Conservation (phyloP, 1,284 basidiomycete species). For the Malassezia brasiliensis region DNA sequence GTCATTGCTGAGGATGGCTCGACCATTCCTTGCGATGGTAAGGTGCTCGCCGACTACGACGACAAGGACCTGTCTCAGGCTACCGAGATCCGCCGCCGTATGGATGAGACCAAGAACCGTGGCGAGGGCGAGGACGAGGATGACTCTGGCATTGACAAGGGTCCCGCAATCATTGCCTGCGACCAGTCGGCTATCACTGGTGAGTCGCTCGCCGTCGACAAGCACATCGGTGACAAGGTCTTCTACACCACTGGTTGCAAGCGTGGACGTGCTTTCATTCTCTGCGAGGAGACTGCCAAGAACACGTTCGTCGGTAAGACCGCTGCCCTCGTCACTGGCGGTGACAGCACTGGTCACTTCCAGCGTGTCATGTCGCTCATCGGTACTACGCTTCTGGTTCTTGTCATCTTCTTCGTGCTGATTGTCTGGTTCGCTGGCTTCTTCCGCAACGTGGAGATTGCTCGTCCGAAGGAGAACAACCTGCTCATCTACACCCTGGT, state of each 20-base stretch:
- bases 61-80: conserved; percentile 47
- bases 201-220: conserved; percentile 56
- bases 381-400: conserved; percentile 53
- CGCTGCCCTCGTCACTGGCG: conserved; percentile 51
- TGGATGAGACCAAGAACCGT: conserved; percentile 34
- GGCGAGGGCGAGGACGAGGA: conserved; percentile 48
- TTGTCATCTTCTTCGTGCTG: conserved; percentile 54
- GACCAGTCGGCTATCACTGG: conserved; percentile 56
- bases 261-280: conserved; percentile 54
- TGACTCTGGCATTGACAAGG: conserved; percentile 51
- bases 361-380: conserved; percentile 53
- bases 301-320: conserved; percentile 53
- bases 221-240: conserved; percentile 54
- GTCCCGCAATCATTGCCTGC: conserved; percentile 53
- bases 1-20: conserved; percentile 52
- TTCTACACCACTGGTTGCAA: conserved; percentile 52
- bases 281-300: conserved; percentile 53
- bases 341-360: conserved; percentile 52
- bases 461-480: conserved; percentile 53
- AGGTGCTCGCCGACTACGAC: conserved; percentile 52
- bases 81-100: conserved; percentile 42
- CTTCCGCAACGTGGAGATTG: conserved; percentile 52
- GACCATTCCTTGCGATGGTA: conserved; percentile 55
- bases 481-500: conserved; percentile 54
- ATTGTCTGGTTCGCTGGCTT: conserved; percentile 52